These are phyloP conservation scores for Ceratobasidium sp. DNA, from an alignment of 1,284 basidiomycete genomes.

Conservation along the genomic window DNA sequence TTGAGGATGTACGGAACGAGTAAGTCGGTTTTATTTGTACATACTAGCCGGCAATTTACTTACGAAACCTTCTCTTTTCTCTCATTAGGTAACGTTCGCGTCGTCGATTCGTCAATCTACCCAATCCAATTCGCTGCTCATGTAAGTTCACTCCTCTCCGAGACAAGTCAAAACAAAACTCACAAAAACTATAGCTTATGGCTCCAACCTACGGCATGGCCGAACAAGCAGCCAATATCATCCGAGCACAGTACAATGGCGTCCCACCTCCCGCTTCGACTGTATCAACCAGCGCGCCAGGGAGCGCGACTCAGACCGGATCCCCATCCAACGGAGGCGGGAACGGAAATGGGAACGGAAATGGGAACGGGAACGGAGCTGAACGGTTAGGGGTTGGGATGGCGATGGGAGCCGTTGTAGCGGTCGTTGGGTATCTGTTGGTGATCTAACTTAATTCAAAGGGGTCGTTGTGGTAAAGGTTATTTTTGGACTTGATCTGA, in stretches of 20 bases:
- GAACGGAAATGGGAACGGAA: not conserved
- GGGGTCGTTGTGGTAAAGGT: not conserved
- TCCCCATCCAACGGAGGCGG: not conserved
- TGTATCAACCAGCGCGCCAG: constrained; percentile 30
- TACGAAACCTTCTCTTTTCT: not conserved
- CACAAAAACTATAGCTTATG: constrained; percentile 60
- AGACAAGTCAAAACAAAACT: constrained; percentile 45
- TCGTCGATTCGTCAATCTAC: constrained; percentile 68
- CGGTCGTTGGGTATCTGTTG: not conserved
- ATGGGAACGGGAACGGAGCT: not conserved
- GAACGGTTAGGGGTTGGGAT: not conserved
- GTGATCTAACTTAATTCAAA: not conserved
- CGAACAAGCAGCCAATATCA: constrained; percentile 75
- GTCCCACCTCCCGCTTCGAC: constrained; percentile 52
- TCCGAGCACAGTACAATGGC: constrained; percentile 65
- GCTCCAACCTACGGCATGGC: constrained; percentile 77
- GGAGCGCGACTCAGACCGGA: constrained; percentile 40
- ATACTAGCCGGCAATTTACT: not conserved
- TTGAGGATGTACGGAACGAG: constrained; percentile 73
- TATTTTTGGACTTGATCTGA: no score
- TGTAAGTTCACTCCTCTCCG: constrained; percentile 57
- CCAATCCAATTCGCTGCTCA: constrained; percentile 69
- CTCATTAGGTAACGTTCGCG: constrained; percentile 64
- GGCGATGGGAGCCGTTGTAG: not conserved
- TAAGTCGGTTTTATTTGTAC: constrained; percentile 29